Evolutionary conservation across 2,329 filamentous ascomycete species (phyloP), one percentile per base, ranked within the genome.

Genomic region (Stagonosporopsis vannaccii): DNA sequence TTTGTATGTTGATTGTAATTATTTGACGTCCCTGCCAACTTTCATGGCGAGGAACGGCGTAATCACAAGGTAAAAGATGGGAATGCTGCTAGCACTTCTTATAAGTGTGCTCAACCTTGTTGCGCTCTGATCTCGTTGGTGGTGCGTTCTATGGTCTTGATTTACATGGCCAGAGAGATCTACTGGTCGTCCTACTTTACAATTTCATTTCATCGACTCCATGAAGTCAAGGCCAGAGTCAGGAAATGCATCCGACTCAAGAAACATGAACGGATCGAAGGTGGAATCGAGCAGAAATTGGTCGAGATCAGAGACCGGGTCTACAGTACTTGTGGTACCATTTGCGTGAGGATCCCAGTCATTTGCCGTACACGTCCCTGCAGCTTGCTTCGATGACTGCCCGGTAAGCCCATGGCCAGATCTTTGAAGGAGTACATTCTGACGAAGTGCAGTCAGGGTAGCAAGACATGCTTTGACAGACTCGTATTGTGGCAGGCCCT

Each of bases 401-500:
- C 4, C 23, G 13, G 2, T 15, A 4, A 22, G 13, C 3, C 15
- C 41, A 12, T 2, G 22, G 25, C n/a, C 36, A 39, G 28, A 13
- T 20, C 44, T 28, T 13, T 50, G 19, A 8, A 45, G 32, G 7
- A 54, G n/a, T 17, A 58, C 26, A 15, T 58, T 52, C 7, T 26
- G 33, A 8, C 40, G 44, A 2, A 58, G 50, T 4, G 45, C 50
- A 15, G 23, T 47, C 11, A 58, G 26, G 2, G 49, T 54, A 19
- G 33, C 40, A 22, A 58, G 33, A 42, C 55, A 58, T 13, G 44
- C 25, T 25, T 49, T 58, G 50, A 58, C 55, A 30, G 50, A 37
- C 13, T 23, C 19, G 17, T 41, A 45, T 19, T 50, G 55, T 1
- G 55, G 55, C 6, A 58, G 28, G 23, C 43, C 45, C 32, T 36